phyloP scores from a whole-genome alignment of 176 grass and related monocot species.

The bread wheat (Triticum aestivum) region IWGSC_CS_RefSeq_v2.1 NC_057797.1:454974710-454975209 shows the following conservation, averaged over 20 bases:
- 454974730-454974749: conserved; percentile 37
- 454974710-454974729: conserved; percentile 29
- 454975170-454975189: background rate
- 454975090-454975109: conserved; percentile 62
- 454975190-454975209: background rate
- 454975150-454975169: background rate
- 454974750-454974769: conserved; percentile 38
- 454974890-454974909: background rate
- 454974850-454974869: background rate
- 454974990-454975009: background rate
- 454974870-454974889: background rate
- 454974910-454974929: background rate
- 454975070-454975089: conserved; percentile 54
- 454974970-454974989: background rate
- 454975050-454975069: conserved; percentile 36
- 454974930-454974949: background rate
- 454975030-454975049: conserved; percentile 54
- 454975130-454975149: conserved; percentile 16
- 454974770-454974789: conserved; percentile 34
- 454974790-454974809: background rate
- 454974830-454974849: background rate
- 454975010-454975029: conserved; percentile 17
- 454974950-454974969: background rate
- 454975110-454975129: conserved; percentile 43
- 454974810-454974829: background rate